Percentiles rank a stretch among this genome's conserved stretches.
These are phyloP conservation scores for Solanum peruvianum DNA, from an alignment of 257 asterid species.

Conservation along the genomic window DNA sequence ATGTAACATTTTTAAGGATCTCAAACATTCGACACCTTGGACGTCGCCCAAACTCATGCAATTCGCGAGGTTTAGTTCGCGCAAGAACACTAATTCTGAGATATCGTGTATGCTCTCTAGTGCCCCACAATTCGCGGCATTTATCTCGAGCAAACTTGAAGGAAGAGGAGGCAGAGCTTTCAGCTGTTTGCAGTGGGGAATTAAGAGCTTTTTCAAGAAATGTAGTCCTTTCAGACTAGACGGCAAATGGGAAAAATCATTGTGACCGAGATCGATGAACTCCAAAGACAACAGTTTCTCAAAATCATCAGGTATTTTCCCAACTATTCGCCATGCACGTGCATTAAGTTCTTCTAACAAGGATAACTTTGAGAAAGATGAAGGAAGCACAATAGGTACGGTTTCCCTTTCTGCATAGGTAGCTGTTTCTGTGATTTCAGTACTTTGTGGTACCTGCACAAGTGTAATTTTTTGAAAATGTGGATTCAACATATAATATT, in stretches of 20 bases:
- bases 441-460: not conserved
- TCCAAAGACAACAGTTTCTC: slow-evolving; percentile 10
- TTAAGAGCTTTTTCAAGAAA: slow-evolving; percentile 1
- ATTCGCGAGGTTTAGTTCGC: slow-evolving; percentile 13
- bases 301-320: slow-evolving; percentile 17
- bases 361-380: slow-evolving; percentile 11
- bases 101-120: slow-evolving; percentile 5
- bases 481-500: not conserved
- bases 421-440: not conserved
- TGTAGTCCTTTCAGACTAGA: slow-evolving; percentile 14
- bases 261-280: slow-evolving; percentile 10
- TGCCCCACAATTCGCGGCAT: slow-evolving; percentile 15
- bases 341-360: slow-evolving; percentile 12
- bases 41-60: slow-evolving; percentile 12
- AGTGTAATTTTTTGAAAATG: not conserved
- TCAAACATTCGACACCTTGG: slow-evolving; percentile 20
- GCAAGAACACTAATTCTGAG: slow-evolving; percentile 6
- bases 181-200: slow-evolving; percentile 13
- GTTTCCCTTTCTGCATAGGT: not conserved
- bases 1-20: slow-evolving; percentile 13
- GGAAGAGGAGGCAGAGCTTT: slow-evolving; percentile 24
- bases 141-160: slow-evolving; percentile 4
- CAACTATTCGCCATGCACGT: slow-evolving; percentile 14
- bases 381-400: slow-evolving; percentile 4
- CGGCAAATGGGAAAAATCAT: slow-evolving; percentile 10